Conservation (phyloP, 1,284 basidiomycete species). For the Papiliotrema terrestris region DNA sequence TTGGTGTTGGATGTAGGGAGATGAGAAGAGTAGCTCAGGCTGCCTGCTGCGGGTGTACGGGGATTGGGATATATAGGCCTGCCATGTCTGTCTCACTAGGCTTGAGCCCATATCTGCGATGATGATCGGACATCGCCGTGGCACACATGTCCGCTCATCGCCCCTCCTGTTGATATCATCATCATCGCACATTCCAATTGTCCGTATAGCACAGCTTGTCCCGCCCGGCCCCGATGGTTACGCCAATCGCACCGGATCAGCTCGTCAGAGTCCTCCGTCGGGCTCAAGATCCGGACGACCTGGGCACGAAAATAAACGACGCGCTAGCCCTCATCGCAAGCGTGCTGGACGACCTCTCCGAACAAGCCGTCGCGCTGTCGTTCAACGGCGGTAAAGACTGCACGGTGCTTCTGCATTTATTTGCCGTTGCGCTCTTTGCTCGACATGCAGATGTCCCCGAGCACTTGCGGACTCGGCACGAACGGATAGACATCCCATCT, state of each 20-base stretch:
- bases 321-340: constrained; percentile 74
- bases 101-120: too few species aligned
- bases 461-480: background rate
- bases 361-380: constrained; percentile 71
- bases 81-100: background rate
- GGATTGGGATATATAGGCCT: background rate
- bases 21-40: background rate
- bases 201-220: background rate
- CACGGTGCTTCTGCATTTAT: constrained; percentile 84
- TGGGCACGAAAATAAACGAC: constrained; percentile 62
- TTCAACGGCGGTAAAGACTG: constrained; percentile 99
- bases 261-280: constrained; percentile 32
- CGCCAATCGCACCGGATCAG: constrained; percentile 11
- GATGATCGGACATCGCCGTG: background rate
- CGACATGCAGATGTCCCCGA: constrained; percentile 21
- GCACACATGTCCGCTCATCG: too few species aligned
- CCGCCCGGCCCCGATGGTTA: background rate
- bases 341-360: constrained; percentile 66
- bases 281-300: constrained; percentile 22
- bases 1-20: background rate
- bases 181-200: background rate
- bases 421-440: constrained; percentile 62
- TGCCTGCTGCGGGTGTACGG: background rate
- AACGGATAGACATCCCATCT: background rate
- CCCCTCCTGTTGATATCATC: too few species aligned